Evolutionary conservation across 192 early-diverging fungal species (phyloP), one percentile per base, ranked within the genome.

Genomic region (Linnemannia exigua): DNA sequence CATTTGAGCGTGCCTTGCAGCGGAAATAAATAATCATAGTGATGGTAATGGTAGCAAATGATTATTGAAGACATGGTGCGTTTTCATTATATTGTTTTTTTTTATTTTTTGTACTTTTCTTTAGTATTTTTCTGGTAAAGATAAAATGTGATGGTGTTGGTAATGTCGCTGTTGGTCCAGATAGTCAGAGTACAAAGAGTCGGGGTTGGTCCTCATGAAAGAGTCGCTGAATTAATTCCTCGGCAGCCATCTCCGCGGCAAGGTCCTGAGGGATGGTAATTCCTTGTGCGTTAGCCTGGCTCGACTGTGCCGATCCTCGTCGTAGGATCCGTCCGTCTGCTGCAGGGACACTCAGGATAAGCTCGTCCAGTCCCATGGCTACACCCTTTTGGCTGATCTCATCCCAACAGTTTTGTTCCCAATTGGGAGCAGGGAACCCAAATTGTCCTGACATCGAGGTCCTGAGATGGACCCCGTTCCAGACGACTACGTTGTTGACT

Each of bases 381-480:
- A 86, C 47, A 5, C 78, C 79, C 35, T 86, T 86, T 31, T 73
- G 74, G 58, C 77, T 77, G 36, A 86, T 80, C 70, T 86, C 84
- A 5, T 77, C n/a, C 84, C 84, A 86, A 17, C 84, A 86, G 37
- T 70, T 76, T 14, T 5, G 52, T 47, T 89, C 88, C 71, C 76
- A 89, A 11, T 79, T 71, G 6, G 80, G 74, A 16, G 84, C 88
- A 6, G 88, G 88, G 50, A 80, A 89, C n/a, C 88, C 88, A 75
- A 71, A 83, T 2, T 38, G 46, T 8, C 88, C 88, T 67, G 74
- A 77, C 68, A 87, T 76, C 3, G 51, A 16, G 1, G 88, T 89
- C 11, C 84, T 72, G 17, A 87, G 47, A 77, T 89, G 88, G 15
- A 89, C 77, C 0, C 88, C 88, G 38, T 89, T 89, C 88, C 88